These are phyloP conservation scores for Boletus patriciae DNA, from an alignment of 768 basidiomycete species.

Conservation along the genomic window DNA sequence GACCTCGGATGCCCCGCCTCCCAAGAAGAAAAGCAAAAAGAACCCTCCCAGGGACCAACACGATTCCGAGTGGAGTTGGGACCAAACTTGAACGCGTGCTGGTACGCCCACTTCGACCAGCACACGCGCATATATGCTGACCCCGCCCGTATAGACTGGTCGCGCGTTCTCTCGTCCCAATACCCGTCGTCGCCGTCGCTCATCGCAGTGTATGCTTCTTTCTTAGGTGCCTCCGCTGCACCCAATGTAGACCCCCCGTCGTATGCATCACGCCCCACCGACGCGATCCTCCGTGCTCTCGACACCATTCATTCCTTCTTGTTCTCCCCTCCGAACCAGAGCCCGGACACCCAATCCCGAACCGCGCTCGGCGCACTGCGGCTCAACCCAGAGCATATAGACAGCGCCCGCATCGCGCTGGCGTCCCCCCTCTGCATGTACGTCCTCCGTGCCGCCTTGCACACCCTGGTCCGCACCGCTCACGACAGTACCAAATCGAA, in stretches of 20 bases:
- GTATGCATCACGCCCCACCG: conserved; percentile 14
- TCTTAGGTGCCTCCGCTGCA: conserved; percentile 17
- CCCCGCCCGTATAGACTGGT: conserved; percentile 19
- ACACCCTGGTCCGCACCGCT: conserved; percentile 7
- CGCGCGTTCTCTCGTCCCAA: conserved; percentile 18
- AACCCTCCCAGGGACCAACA: conserved; percentile 3
- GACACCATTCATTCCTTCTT: conserved; percentile 20
- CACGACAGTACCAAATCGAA: conserved; percentile 14
- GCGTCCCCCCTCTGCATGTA: conserved; percentile 26
- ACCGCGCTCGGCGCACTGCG: background rate
- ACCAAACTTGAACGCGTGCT: conserved; percentile 18
- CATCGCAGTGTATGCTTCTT: conserved; percentile 20
- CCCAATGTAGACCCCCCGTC: conserved; percentile 1
- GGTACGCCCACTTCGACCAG: conserved; percentile 5
- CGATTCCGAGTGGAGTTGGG: conserved; percentile 23
- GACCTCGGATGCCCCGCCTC: too few relatives aligned
- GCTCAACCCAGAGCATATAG: conserved; percentile 11
- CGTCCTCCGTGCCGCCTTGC: conserved; percentile 24
- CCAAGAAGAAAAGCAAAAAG: too few relatives aligned
- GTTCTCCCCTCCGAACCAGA: conserved; percentile 10
- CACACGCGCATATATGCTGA: background rate
- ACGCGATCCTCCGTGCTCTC: conserved; percentile 22
- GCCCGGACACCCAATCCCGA: background rate
- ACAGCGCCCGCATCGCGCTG: conserved; percentile 21
- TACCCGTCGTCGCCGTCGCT: conserved; percentile 27